These are phyloP conservation scores for Trichoderma pleuroti DNA, from an alignment of 2,329 filamentous ascomycete species.

Conservation along the genomic window DNA sequence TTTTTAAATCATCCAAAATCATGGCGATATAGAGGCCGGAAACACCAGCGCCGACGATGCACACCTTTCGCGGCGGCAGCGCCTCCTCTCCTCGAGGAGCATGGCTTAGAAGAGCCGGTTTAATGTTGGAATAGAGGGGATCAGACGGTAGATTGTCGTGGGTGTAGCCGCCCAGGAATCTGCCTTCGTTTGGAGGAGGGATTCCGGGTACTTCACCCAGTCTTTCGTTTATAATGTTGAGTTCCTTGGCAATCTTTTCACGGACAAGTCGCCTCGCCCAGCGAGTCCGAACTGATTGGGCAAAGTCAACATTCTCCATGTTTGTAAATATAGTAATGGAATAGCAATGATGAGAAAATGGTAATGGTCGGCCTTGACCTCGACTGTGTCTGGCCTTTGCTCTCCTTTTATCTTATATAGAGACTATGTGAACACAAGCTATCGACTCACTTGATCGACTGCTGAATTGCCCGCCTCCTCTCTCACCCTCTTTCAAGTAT, in stretches of 20 bases:
- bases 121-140: neutral
- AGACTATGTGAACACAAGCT: neutral
- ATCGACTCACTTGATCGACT: accelerated
- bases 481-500: neutral
- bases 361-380: neutral
- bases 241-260: neutral
- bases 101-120: neutral
- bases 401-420: neutral
- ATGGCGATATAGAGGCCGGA: neutral
- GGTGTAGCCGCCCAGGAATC: neutral
- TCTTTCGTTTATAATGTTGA: neutral
- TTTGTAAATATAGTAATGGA: neutral
- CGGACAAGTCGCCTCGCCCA: neutral
- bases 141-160: neutral
- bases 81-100: neutral
- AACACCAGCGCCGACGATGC: neutral
- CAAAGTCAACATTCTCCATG: neutral
- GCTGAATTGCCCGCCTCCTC: neutral
- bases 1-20: neutral
- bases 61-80: neutral
- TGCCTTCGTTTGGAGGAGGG: neutral
- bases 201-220: neutral
- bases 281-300: neutral
- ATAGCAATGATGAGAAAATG: neutral
- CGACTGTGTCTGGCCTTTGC: neutral